A percentile compares a stretch with the other conserved stretches of the same genome.
phyloP scores from a whole-genome alignment of 306 rosid genomes.

The Sphenostylis stenocarpa region DNA sequence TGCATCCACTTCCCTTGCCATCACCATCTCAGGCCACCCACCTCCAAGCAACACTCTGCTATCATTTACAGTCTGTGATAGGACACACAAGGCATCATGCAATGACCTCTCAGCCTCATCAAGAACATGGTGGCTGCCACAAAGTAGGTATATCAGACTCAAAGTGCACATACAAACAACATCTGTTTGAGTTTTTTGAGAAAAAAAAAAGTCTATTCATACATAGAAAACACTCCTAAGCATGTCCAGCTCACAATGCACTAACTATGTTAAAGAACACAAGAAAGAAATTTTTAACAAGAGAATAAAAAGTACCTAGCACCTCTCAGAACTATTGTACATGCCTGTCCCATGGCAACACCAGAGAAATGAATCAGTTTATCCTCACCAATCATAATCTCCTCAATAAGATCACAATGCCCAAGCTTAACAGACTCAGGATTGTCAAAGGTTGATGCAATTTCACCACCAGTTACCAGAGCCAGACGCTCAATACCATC shows the following conservation, averaged over 20 bases:
- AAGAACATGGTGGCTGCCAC: conserved; percentile 89
- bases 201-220: neutral
- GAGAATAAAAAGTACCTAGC: conserved; percentile 63
- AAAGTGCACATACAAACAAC: neutral
- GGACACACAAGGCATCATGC: conserved; percentile 97
- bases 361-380: conserved; percentile 95
- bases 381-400: conserved; percentile 97
- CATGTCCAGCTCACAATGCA: neutral
- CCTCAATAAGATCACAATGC: conserved; percentile 85
- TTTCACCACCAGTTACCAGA: conserved; percentile 92
- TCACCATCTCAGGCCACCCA: conserved; percentile 99
- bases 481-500: conserved; percentile 94
- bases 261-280: neutral
- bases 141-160: conserved; percentile 26
- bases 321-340: conserved; percentile 87
- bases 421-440: conserved; percentile 97
- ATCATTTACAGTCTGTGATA: conserved; percentile 92
- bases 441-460: conserved; percentile 95
- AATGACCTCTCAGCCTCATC: conserved; percentile 98
- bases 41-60: conserved; percentile 96
- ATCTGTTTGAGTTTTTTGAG: neutral
- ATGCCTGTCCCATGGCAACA: conserved; percentile 95
- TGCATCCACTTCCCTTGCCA: conserved; percentile 88
- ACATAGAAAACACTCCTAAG: conserved; percentile 1
- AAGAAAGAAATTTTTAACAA: neutral